These are phyloP conservation scores for Phtheirospermum japonicum DNA, from an alignment of 257 asterid species.

Conservation along the genomic window DNA sequence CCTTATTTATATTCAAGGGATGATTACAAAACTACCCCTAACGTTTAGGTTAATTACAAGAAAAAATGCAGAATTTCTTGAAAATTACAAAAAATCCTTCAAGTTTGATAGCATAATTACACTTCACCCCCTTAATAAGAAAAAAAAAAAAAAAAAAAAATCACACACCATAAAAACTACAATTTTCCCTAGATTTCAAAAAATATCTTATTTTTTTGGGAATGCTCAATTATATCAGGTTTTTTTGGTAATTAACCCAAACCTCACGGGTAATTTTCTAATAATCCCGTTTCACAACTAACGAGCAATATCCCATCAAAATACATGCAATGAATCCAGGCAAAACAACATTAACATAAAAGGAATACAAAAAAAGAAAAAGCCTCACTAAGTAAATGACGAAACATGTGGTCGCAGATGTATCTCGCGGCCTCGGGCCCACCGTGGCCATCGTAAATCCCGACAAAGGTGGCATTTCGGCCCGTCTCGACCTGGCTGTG, in stretches of 20 bases:
- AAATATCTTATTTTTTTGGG: no score
- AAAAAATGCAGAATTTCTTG: neutral
- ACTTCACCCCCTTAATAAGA: neutral
- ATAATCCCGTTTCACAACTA: neutral
- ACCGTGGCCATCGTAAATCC: conserved; percentile 92
- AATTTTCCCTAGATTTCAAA: no score
- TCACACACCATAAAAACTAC: no score
- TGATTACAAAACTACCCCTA: neutral
- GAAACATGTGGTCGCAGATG: conserved; percentile 54
- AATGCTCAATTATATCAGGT: no score
- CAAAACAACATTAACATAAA: no score
- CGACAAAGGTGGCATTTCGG: conserved; percentile 57
- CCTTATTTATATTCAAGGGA: no score
- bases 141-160: conserved; percentile 10
- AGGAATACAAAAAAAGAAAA: neutral
- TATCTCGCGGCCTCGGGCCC: conserved; percentile 65
- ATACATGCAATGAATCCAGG: neutral
- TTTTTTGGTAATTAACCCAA: no score
- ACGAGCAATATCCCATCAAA: neutral
- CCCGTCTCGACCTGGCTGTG: conserved; percentile 78
- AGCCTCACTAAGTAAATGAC: conserved; percentile 55
- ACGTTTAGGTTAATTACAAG: neutral
- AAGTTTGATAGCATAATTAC: neutral
- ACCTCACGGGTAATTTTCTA: neutral
- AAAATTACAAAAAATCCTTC: neutral